Evolutionary conservation across 75 land plant genomes (phyloP).

Genomic region (Azolla pinnata): DNA sequence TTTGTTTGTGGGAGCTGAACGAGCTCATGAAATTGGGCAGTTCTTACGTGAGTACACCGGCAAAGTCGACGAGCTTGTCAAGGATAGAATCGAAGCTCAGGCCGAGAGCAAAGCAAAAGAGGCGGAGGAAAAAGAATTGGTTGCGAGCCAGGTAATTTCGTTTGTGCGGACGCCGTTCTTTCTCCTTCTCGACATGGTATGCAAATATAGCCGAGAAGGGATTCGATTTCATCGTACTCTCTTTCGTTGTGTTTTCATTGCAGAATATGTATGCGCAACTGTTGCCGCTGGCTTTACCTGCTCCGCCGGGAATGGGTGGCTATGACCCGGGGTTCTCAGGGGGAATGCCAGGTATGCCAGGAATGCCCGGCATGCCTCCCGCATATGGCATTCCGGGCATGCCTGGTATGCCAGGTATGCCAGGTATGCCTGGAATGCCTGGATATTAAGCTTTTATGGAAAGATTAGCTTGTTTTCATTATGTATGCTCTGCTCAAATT

Average conservation of each 20-base stretch:
- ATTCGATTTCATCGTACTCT: too few species aligned
- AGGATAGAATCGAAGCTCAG: constrained; percentile 71
- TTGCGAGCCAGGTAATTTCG: constrained; percentile 61
- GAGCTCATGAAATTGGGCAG: constrained; percentile 21
- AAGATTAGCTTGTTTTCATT: background rate
- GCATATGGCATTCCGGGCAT: constrained; percentile 24
- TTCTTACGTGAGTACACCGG: constrained; percentile 85
- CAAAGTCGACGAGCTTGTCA: constrained; percentile 90
- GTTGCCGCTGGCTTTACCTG: constrained; percentile 93
- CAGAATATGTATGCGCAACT: constrained; percentile 99
- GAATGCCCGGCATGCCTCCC: constrained; percentile 50
- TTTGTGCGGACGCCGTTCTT: background rate
- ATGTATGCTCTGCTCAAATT: background rate
- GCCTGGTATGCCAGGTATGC: constrained; percentile 64
- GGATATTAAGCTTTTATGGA: background rate
- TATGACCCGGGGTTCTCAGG: constrained; percentile 13
- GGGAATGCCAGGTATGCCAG: constrained; percentile 13
- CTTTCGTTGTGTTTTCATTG: too few species aligned
- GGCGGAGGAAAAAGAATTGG: constrained; percentile 80
- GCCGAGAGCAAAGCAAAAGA: constrained; percentile 72
- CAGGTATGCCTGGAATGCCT: constrained; percentile 96
- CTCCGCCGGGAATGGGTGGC: constrained; percentile 55
- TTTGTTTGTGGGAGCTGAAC: background rate
- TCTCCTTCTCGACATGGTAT: too few species aligned
- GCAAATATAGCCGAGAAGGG: too few species aligned